These are phyloP conservation scores for Rhizoclosmatium sp. DNA, from an alignment of 192 early-diverging fungal genomes.

Conservation along the genomic window DNA sequence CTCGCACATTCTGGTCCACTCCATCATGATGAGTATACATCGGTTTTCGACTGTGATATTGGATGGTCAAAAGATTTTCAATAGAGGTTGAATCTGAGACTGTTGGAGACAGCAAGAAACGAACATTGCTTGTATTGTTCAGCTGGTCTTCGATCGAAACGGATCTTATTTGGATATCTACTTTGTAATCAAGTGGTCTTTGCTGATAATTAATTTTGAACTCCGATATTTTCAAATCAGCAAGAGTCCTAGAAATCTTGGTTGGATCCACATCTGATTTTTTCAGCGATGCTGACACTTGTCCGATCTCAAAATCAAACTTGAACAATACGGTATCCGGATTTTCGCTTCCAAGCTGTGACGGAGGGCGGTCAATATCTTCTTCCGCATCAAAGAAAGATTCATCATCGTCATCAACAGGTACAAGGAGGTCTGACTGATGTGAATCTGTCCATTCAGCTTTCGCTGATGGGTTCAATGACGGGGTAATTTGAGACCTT, in stretches of 20 bases:
- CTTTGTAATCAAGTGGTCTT: conserved; percentile 77
- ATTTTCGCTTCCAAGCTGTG: conserved; percentile 5
- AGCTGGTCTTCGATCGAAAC: conserved; percentile 79
- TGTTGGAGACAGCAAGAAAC: conserved; percentile 60
- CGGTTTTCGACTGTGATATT: conserved; percentile 76
- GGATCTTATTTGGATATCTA: conserved; percentile 79
- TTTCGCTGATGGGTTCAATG: conserved; percentile 6
- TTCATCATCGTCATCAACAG: conserved; percentile 50
- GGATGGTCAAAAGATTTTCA: conserved; percentile 69
- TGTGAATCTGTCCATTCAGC: neutral
- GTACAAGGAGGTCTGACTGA: conserved; percentile 27
- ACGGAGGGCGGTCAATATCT: conserved; percentile 45
- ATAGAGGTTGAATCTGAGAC: neutral
- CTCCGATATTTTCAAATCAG: conserved; percentile 73
- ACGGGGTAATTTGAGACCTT: neutral
- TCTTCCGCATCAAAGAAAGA: conserved; percentile 67
- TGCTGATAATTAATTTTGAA: conserved; percentile 75
- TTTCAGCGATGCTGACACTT: conserved; percentile 71
- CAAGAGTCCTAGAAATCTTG: conserved; percentile 59
- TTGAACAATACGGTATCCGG: conserved; percentile 35
- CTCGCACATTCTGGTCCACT: conserved; percentile 81
- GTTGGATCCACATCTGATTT: conserved; percentile 55
- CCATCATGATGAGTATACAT: conserved; percentile 81
- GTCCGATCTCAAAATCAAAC: conserved; percentile 73
- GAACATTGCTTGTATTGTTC: conserved; percentile 47